A percentile compares a stretch with the other conserved stretches of the same genome.
These are phyloP conservation scores for Staphylotrichum longicolle DNA, from an alignment of 495 filamentous ascomycete species.

Conservation along the genomic window DNA sequence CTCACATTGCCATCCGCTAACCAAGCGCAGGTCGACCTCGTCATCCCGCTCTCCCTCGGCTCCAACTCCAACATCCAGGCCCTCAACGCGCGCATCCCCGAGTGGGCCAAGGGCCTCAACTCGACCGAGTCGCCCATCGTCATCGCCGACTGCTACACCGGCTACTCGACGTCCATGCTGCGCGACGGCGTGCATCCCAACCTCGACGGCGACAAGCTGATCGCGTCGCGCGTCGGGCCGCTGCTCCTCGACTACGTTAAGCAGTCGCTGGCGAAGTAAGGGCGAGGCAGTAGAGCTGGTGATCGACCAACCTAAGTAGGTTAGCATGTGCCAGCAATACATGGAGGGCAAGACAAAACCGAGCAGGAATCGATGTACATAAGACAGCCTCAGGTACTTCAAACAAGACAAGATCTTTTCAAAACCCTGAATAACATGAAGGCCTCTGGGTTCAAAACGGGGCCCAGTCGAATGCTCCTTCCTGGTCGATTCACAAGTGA, in stretches of 20 bases:
- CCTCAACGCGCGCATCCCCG: constrained; percentile 39
- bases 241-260: constrained; percentile 32
- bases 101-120: constrained; percentile 36
- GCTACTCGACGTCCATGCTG: constrained; percentile 30
- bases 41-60: constrained; percentile 32
- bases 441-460: too few species aligned
- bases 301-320: too few species aligned
- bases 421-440: too few species aligned
- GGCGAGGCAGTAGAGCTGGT: too few species aligned
- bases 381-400: too few species aligned
- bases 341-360: too few species aligned
- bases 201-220: constrained; percentile 35
- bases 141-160: constrained; percentile 41
- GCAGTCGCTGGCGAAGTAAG: constrained; percentile 9
- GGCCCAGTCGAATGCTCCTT: too few species aligned
- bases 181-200: constrained; percentile 44
- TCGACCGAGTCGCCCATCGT: constrained; percentile 38
- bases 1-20: too few species aligned
- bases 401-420: too few species aligned
- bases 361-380: too few species aligned
- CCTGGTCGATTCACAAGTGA: too few species aligned
- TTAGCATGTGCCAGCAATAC: too few species aligned
- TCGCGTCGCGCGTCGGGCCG: constrained; percentile 33
- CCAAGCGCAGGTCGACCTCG: constrained; percentile 31
- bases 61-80: constrained; percentile 26